A percentile compares a stretch with the other conserved stretches of the same genome.
Conservation (phyloP, 371 early-diverging fungal genomes). For the Mortierella sp. region DNA sequence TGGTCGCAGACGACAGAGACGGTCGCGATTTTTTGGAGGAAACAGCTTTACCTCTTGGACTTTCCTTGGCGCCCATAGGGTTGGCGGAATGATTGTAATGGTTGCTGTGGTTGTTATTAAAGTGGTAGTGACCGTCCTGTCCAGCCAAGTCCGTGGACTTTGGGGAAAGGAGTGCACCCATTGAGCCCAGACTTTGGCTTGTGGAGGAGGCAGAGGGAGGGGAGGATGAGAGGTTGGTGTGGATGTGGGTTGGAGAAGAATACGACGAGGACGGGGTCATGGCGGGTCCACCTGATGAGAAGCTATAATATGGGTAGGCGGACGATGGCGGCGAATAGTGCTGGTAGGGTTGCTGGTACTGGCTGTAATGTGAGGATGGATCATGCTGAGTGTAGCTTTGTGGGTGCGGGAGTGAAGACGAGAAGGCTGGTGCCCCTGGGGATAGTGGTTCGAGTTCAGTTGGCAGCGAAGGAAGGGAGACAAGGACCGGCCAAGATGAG, state of each 20-base stretch:
- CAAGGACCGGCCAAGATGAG: background rate
- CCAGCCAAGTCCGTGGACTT: slow-evolving; percentile 36
- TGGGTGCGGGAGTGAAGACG: slow-evolving; percentile 26
- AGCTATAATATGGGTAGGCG: slow-evolving; percentile 31
- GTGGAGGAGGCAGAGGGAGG: slow-evolving; percentile 34
- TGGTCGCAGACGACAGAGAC: slow-evolving; percentile 25
- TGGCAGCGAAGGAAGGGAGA: background rate
- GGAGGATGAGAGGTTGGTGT: slow-evolving; percentile 43
- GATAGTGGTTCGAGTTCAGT: slow-evolving; percentile 1
- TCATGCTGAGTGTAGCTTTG: slow-evolving; percentile 48
- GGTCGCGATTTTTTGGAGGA: slow-evolving; percentile 34
- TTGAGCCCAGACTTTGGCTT: slow-evolving; percentile 40
- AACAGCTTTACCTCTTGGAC: slow-evolving; percentile 21
- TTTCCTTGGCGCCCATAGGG: slow-evolving; percentile 16
- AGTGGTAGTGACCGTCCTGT: slow-evolving; percentile 30
- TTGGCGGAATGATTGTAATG: slow-evolving; percentile 22
- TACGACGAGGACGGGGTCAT: slow-evolving; percentile 50
- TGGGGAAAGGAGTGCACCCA: slow-evolving; percentile 47
- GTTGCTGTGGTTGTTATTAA: slow-evolving; percentile 16
- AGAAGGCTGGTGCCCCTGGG: slow-evolving; percentile 26
- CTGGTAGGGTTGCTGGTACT: slow-evolving; percentile 35
- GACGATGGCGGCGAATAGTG: slow-evolving; percentile 33
- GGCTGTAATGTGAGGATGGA: slow-evolving; percentile 39
- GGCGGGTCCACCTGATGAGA: slow-evolving; percentile 30
- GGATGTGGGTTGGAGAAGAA: slow-evolving; percentile 42